phyloP scores from a whole-genome alignment of 2,329 filamentous ascomycete species.

The Talaromyces piceae region DNA sequence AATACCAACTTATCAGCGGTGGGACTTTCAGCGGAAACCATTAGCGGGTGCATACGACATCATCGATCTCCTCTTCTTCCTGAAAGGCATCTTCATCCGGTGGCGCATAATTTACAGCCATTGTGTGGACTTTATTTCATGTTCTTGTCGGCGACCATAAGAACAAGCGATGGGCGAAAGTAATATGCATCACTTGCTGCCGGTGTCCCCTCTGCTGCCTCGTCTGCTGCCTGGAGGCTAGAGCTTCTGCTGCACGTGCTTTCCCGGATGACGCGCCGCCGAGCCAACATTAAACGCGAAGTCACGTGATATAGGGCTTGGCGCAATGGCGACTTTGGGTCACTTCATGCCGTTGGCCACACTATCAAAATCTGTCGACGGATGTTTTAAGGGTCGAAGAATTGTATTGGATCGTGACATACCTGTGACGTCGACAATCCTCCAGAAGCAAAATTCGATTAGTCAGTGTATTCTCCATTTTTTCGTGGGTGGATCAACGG shows the following conservation, averaged over 20 bases:
- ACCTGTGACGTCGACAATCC: no score
- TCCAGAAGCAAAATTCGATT: no score
- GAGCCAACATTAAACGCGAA: background rate
- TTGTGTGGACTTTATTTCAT: conserved; percentile 14
- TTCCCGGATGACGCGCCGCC: background rate
- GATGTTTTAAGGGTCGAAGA: no score
- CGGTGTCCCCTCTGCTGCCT: conserved; percentile 7
- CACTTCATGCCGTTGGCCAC: no score
- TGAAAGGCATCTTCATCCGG: conserved; percentile 36
- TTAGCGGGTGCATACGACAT: conserved; percentile 26
- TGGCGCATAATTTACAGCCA: conserved; percentile 30
- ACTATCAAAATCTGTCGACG: no score
- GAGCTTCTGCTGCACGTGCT: background rate
- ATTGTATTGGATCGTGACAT: no score
- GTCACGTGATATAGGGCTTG: background rate
- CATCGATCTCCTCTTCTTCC: conserved; percentile 42
- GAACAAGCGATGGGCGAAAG: background rate
- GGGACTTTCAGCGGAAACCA: background rate
- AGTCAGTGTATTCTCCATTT: no score
- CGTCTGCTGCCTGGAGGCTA: no score
- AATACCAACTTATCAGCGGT: background rate
- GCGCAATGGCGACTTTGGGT: no score
- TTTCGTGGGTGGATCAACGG: no score
- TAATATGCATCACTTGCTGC: background rate
- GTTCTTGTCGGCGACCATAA: background rate